phyloP scores from a whole-genome alignment of 257 asterid species.

The Solanum pimpinellifolium region DNA sequence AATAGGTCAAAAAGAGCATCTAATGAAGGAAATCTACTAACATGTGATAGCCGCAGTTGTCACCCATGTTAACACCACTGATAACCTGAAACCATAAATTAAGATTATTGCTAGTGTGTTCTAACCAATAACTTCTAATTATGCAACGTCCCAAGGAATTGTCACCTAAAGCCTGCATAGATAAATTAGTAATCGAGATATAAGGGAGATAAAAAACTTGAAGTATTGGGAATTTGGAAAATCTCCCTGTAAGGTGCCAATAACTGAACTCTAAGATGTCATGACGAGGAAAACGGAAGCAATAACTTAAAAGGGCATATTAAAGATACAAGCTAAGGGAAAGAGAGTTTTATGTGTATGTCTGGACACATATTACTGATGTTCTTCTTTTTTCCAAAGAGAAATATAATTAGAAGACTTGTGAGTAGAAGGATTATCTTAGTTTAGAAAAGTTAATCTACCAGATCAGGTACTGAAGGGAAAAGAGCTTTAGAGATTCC shows the following conservation, averaged over 20 bases:
- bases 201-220: background rate
- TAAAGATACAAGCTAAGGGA: background rate
- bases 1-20: background rate
- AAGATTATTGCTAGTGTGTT: background rate
- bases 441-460: slow-evolving; percentile 9
- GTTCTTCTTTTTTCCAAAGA: background rate
- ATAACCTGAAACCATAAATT: slow-evolving; percentile 47
- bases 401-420: background rate
- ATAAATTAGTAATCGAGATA: background rate
- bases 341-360: background rate
- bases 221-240: background rate
- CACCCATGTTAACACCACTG: slow-evolving; percentile 86
- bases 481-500: slow-evolving; percentile 67
- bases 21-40: slow-evolving; percentile 22
- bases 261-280: background rate
- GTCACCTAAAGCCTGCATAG: background rate
- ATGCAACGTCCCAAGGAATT: background rate
- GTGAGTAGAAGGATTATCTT: background rate
- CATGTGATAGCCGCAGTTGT: slow-evolving; percentile 82
- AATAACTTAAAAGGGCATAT: background rate
- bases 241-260: background rate
- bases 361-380: background rate
- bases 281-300: background rate
- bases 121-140: background rate
- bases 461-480: slow-evolving; percentile 74